A percentile compares a stretch with the other conserved stretches of the same genome.
phyloP scores from a whole-genome alignment of 2,329 filamentous ascomycete genomes.

The Cryphonectria radicalis region DNA sequence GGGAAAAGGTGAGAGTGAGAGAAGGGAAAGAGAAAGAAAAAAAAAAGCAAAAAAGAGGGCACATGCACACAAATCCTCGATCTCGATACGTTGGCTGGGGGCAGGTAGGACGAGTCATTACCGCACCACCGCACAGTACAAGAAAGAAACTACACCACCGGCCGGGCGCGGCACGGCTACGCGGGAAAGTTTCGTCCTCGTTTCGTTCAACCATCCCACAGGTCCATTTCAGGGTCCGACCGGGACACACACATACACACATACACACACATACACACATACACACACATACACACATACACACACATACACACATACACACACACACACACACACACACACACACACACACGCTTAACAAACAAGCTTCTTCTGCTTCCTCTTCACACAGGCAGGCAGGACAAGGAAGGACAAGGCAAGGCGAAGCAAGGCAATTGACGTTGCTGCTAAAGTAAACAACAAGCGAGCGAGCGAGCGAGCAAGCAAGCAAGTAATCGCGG shows the following conservation, averaged over 20 bases:
- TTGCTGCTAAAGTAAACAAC: not conserved
- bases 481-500: not conserved
- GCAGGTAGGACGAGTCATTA: not conserved
- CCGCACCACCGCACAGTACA: slow-evolving; percentile 7
- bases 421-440: not conserved
- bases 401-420: not conserved
- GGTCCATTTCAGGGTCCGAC: not conserved
- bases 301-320: no score
- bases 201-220: slow-evolving; percentile 1
- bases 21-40: not conserved
- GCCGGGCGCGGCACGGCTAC: slow-evolving; percentile 1
- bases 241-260: not conserved
- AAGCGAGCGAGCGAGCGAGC: no score
- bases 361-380: not conserved
- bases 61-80: not conserved
- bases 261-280: not conserved
- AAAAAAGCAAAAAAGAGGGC: not conserved
- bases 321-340: not conserved
- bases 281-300: no score
- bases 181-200: slow-evolving; percentile 7
- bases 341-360: not conserved
- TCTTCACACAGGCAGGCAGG: not conserved
- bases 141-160: not conserved
- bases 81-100: not conserved
- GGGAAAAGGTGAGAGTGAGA: not conserved